Evolutionary conservation across 164 flowering plant species (phyloP).

Genomic region (Taxillus chinensis): DNA sequence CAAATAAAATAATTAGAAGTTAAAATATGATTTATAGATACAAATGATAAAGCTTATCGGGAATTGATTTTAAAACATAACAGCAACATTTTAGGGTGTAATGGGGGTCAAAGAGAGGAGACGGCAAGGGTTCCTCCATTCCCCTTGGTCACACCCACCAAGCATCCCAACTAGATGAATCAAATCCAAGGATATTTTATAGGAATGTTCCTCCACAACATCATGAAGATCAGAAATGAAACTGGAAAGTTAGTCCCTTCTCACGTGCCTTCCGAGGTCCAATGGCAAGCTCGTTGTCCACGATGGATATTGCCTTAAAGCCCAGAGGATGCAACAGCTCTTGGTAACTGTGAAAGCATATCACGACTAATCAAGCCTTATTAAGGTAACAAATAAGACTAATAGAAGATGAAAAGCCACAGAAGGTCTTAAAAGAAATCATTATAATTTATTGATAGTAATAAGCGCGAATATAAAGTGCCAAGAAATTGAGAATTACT

Average conservation of each 20-base stretch:
- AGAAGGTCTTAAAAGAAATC: not conserved
- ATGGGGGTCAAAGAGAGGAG: too few species aligned
- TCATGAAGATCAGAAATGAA: too few species aligned
- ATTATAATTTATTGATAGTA: too few species aligned
- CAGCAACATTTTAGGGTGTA: too few species aligned
- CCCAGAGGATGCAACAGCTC: conserved; percentile 57
- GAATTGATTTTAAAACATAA: too few species aligned
- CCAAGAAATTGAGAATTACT: conserved; percentile 30
- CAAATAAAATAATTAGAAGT: too few species aligned
- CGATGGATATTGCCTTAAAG: conserved; percentile 39
- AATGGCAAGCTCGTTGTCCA: conserved; percentile 57
- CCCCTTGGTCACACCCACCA: too few species aligned
- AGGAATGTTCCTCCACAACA: not conserved
- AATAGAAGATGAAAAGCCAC: not conserved
- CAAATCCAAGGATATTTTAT: not conserved
- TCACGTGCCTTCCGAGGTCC: conserved; percentile 47
- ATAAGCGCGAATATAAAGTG: not conserved
- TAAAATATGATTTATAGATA: too few species aligned
- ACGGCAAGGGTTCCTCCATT: too few species aligned
- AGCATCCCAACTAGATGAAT: not conserved
- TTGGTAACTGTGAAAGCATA: conserved; percentile 38
- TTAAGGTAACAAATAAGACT: not conserved
- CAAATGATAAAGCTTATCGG: too few species aligned
- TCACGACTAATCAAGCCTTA: not conserved
- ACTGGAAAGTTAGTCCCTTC: not conserved